A percentile compares a stretch with the other conserved stretches of the same genome.
phyloP scores from a whole-genome alignment of 2,329 filamentous ascomycete genomes.

The Metarhizium rileyi region DNA sequence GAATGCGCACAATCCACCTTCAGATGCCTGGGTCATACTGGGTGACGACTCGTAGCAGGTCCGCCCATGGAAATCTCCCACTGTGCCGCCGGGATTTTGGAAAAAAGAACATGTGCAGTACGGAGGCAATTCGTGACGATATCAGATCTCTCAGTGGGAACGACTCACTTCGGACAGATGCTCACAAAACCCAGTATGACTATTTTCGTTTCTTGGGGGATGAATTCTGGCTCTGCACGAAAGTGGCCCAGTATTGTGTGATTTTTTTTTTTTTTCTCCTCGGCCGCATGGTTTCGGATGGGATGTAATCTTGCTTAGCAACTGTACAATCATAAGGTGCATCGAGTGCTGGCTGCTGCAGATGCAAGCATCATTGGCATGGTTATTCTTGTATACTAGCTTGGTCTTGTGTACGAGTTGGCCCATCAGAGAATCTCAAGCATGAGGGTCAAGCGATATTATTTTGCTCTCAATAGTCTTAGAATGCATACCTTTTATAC shows the following conservation, averaged over 20 bases:
- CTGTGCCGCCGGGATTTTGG: constrained; percentile 18
- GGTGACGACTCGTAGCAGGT: constrained; percentile 38
- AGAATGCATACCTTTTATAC: background rate
- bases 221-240: background rate
- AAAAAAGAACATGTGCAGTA: constrained; percentile 1
- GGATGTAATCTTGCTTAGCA: background rate
- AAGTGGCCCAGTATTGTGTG: background rate
- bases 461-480: background rate
- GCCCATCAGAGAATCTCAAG: background rate
- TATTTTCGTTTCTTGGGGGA: constrained; percentile 9
- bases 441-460: background rate
- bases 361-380: background rate
- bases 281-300: background rate
- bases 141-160: constrained; percentile 15
- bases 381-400: background rate
- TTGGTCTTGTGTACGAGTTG: background rate
- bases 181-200: constrained; percentile 18
- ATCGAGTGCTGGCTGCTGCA: background rate
- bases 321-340: background rate
- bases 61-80: constrained; percentile 22
- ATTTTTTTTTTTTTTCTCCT: background rate
- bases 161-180: constrained; percentile 28
- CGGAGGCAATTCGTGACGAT: background rate
- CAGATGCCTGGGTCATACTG: constrained; percentile 33
- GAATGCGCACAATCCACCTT: constrained; percentile 16